Base-by-base conservation (phyloP, 2,329 filamentous ascomycete species). In the Didymella exigua region DNA sequence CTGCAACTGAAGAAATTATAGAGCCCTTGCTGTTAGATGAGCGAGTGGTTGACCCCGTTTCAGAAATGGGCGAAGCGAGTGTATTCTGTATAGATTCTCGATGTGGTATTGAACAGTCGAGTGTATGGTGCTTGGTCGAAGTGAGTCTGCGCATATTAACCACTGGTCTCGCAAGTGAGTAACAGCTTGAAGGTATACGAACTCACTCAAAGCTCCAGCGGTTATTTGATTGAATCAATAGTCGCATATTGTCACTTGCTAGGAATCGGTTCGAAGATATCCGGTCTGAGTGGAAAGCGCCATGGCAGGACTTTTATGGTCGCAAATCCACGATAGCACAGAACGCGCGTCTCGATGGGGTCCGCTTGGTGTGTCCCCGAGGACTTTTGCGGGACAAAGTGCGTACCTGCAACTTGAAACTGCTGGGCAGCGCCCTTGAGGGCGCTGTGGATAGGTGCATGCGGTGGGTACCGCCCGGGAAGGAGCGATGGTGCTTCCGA, bases 161-260 rank as follows among this genome's bases (percentile, higher is more conserved):
- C 2, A 6, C 18, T 8, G 16, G 14, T 16, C n/a, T 2, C 10
- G 5, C 3, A 36, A 6, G 5, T 3, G 10, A 26, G 3, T 3
- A 4, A 36, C 7, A 4, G 4, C 14, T 23, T 24, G 2, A 46
- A 43, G 54, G 54, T 29, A 33, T 23, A 54, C 54, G n/a, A 9
- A 53, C 54, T 53, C 54, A 57, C 54, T 57, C 54, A 41, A 57
- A 31, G 11, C 30, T 49, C 10, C 44, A 47, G 38, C 19, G n/a
- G 18, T 41, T 48, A 24, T 33, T 19, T 34, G 44, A 41, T 57
- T 57, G 23, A 11, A 57, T 45, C 44, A 49, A 16, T 14, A 57
- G 40, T 47, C 54, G 54, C 54, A 57, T 57, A n/a, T 49, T 57
- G 33, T 30, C 36, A 38, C 38, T 42, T 33, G 3, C 9, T 46